Percentiles rank a stretch among this genome's conserved stretches.
phyloP scores from a whole-genome alignment of 169 alveolate species.

The Perkinsus olseni region DNA sequence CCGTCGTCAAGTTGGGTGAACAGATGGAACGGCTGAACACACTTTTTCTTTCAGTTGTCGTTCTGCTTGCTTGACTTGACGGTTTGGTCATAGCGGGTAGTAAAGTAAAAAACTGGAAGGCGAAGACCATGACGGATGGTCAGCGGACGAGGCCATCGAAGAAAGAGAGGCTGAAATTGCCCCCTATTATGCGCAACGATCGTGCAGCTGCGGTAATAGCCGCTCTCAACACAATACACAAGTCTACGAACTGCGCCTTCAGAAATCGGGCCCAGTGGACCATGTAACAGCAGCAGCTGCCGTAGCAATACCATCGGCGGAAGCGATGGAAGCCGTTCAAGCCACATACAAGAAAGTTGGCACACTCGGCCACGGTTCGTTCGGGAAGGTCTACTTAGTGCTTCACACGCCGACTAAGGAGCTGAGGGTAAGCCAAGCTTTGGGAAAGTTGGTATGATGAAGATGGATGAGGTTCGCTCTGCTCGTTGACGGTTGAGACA shows the following conservation, averaged over 20 bases:
- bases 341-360: conserved; percentile 61
- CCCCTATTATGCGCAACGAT: not conserved
- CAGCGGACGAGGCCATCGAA: not conserved
- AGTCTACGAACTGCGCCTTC: not conserved
- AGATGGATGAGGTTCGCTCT: too few species aligned
- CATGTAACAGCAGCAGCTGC: not conserved
- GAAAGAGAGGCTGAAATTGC: not conserved
- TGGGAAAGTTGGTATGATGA: not conserved
- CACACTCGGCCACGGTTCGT: conserved; percentile 62
- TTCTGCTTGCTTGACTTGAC: not conserved
- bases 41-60: too few species aligned
- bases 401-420: conserved; percentile 21
- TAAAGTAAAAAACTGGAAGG: not conserved
- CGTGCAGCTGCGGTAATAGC: not conserved
- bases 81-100: not conserved
- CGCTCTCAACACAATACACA: not conserved
- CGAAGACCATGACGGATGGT: not conserved
- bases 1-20: not conserved
- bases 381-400: conserved; percentile 52
- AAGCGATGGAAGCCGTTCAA: conserved; percentile 26
- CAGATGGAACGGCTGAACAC: too few species aligned
- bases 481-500: not conserved
- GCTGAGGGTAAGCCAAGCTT: conserved; percentile 21
- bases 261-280: too few species aligned
- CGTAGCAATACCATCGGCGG: not conserved